A percentile compares a stretch with the other conserved stretches of the same genome.
phyloP scores from a whole-genome alignment of 2,329 filamentous ascomycete species.

The Coniella vitis region DNA sequence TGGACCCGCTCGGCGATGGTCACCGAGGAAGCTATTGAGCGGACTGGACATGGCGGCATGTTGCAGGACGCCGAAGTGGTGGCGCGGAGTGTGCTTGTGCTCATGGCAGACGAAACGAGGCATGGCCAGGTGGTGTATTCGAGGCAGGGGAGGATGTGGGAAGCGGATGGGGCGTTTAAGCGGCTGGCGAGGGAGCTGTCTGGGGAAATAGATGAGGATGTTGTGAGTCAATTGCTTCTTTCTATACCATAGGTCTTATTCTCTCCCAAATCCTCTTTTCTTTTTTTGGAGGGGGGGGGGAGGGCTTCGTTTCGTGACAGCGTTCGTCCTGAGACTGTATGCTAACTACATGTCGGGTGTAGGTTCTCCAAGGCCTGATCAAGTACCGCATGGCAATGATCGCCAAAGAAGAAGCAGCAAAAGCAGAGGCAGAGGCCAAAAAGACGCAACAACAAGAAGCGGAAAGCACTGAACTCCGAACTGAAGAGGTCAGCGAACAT shows the following conservation, averaged over 20 bases:
- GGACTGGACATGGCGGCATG: conserved; percentile 31
- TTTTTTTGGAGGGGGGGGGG: neutral
- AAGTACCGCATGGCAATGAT: neutral
- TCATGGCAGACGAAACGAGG: conserved; percentile 42
- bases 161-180: conserved; percentile 42
- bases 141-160: conserved; percentile 38
- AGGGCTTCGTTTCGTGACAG: neutral
- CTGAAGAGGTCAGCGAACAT: no score
- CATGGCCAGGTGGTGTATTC: conserved; percentile 47
- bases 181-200: conserved; percentile 27
- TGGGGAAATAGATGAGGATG: conserved; percentile 18
- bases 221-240: neutral
- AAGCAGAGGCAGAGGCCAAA: neutral
- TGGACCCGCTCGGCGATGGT: conserved; percentile 48
- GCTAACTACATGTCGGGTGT: neutral
- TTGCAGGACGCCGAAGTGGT: conserved; percentile 40
- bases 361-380: neutral
- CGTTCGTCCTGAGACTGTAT: neutral
- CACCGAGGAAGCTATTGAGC: conserved; percentile 27
- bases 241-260: no score
- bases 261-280: no score
- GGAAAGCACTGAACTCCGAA: no score
- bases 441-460: neutral
- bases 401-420: neutral
- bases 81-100: conserved; percentile 37